Percentiles rank a stretch among this genome's conserved stretches.
Conservation (phyloP, 768 basidiomycete genomes). For the Calvatia gigantea region DNA sequence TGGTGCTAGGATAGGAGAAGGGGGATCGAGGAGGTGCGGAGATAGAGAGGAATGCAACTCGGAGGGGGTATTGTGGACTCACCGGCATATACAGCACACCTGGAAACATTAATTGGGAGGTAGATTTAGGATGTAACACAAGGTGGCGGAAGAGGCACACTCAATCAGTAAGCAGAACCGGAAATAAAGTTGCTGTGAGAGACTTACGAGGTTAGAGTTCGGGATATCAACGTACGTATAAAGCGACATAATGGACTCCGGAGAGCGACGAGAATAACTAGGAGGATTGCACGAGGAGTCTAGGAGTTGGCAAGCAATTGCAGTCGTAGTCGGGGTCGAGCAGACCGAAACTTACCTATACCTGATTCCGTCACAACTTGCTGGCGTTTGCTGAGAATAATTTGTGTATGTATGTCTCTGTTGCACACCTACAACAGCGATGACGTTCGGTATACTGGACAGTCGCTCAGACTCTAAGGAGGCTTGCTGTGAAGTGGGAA, state of each 20-base stretch:
- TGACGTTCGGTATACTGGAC: neutral
- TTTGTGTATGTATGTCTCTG: neutral
- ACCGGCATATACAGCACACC: constrained; percentile 82
- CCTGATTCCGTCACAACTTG: too few relatives aligned
- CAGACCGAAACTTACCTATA: too few relatives aligned
- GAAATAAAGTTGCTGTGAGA: neutral
- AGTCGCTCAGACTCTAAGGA: too few relatives aligned
- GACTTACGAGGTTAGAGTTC: constrained; percentile 65
- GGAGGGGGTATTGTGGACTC: constrained; percentile 3
- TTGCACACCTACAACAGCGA: neutral
- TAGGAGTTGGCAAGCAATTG: neutral
- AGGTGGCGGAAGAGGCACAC: neutral
- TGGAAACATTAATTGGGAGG: constrained; percentile 18
- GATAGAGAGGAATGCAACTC: neutral
- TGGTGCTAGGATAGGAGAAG: neutral
- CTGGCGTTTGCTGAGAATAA: neutral
- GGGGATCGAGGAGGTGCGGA: neutral
- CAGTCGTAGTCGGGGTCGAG: neutral
- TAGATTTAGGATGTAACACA: neutral
- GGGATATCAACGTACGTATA: constrained; percentile 60
- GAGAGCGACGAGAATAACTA: neutral
- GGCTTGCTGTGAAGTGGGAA: too few relatives aligned
- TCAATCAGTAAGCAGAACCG: neutral
- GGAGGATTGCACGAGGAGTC: neutral
- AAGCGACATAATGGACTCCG: constrained; percentile 33